These are phyloP conservation scores for Chrysopogon serrulatus DNA, from an alignment of 176 grass and related monocot genomes.

Conservation along the genomic window DNA sequence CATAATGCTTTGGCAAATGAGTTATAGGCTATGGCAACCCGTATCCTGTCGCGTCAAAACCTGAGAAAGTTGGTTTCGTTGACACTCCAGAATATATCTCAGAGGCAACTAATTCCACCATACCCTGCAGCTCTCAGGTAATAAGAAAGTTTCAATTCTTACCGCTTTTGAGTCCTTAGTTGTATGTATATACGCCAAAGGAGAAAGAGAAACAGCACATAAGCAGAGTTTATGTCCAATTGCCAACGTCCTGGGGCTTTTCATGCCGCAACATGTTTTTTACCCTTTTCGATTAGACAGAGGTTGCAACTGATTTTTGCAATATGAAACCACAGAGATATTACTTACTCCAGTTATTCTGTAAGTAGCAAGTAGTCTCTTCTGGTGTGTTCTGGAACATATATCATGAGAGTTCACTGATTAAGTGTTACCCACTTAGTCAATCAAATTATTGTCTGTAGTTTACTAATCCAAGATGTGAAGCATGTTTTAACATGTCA, in stretches of 20 bases:
- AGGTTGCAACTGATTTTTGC: not conserved
- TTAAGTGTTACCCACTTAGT: not conserved
- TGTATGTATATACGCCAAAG: not conserved
- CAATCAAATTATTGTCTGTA: not conserved
- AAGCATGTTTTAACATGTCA: not conserved
- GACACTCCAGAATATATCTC: conserved; percentile 8
- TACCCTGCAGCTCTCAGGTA: conserved; percentile 25
- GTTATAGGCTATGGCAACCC: conserved; percentile 23
- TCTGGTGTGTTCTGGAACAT: not conserved
- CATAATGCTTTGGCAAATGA: not conserved
- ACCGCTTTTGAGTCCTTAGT: not conserved
- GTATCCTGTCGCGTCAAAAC: conserved; percentile 28
- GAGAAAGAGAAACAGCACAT: not conserved
- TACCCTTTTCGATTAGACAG: not conserved
- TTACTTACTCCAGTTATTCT: not conserved
- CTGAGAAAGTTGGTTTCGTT: conserved; percentile 26
- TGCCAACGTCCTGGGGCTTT: not conserved
- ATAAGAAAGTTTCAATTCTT: not conserved
- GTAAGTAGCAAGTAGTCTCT: not conserved
- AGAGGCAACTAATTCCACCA: not conserved
- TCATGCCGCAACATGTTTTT: not conserved
- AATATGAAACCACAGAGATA: not conserved
- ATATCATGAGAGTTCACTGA: not conserved
- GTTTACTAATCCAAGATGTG: not conserved
- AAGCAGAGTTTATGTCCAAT: not conserved